Evolutionary conservation across 2,329 filamentous ascomycete species (phyloP), one percentile per base, ranked within the genome.

Genomic region (Colletotrichum sp.): DNA sequence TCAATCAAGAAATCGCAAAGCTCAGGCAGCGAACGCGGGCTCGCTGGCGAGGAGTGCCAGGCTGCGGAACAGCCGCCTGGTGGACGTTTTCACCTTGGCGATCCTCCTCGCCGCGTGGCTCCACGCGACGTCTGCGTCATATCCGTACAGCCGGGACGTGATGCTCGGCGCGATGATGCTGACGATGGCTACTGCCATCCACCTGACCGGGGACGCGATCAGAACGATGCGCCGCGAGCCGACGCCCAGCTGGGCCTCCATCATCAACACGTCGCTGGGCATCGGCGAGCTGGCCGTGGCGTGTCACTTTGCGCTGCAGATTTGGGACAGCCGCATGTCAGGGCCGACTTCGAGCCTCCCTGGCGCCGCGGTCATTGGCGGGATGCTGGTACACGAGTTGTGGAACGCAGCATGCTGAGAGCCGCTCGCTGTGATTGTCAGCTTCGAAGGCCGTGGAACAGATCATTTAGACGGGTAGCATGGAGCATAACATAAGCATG

Each of bases 161-260:
- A 78, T 74, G 77, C 62, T 78, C 21, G 77, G 76, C n/a, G 76
- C 76, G 32, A 78, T 78, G 76, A 15, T 67, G 21, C 72, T 78
- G 24, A 78, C 68, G 52, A 69, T 70, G 68, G 66, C 67, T 28
- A 72, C 73, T 15, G 76, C 76, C 36, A 44, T 73, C 2, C 77
- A 74, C 32, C 60, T 78, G 32, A 76, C 77, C 4, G 66, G 65
- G 30, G 77, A 78, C 36, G 70, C 77, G 9, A 65, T 78, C 55
- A 59, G 26, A 32, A 72, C 69, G 21, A 64, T 77, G 66, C 66
- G 77, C 44, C 36, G 34, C 16, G 76, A 71, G 65, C 34, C 15
- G 13, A 68, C 72, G 28, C 62, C 69, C 55, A 70, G 72, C 72
- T 72, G 59, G 65, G 65, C 72, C 9, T 68, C 77, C 36, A 68